phyloP scores from a whole-genome alignment of 192 early-diverging fungal genomes.

The Coemansia sp. region DNA sequence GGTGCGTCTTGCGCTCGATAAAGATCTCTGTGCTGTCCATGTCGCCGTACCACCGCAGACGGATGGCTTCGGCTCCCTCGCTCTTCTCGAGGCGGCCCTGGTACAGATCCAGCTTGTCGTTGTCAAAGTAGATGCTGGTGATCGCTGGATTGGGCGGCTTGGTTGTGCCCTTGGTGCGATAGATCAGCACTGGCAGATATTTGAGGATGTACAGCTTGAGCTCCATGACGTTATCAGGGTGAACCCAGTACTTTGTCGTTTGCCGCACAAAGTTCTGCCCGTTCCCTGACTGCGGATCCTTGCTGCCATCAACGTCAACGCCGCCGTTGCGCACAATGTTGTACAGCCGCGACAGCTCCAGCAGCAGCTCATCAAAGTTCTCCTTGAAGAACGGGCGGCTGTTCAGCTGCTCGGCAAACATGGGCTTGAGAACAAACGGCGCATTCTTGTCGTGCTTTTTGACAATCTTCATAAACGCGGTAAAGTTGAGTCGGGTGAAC shows the following conservation, averaged over 20 bases:
- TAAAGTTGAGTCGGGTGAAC: slow-evolving; percentile 78
- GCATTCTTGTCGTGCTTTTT: slow-evolving; percentile 99
- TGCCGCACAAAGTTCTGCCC: slow-evolving; percentile 75
- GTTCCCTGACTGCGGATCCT: slow-evolving; percentile 50
- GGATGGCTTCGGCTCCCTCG: slow-evolving; percentile 86
- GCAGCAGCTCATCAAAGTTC: slow-evolving; percentile 81
- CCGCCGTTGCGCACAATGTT: slow-evolving; percentile 75
- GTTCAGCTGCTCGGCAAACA: slow-evolving; percentile 82
- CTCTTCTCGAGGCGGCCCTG: slow-evolving; percentile 81
- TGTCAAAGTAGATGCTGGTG: slow-evolving; percentile 92
- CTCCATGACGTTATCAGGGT: slow-evolving; percentile 91
- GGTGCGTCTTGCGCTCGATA: slow-evolving; percentile 97
- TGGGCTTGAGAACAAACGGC: slow-evolving; percentile 70
- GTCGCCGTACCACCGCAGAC: slow-evolving; percentile 93
- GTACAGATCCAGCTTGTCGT: slow-evolving; percentile 85
- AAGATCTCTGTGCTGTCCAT: slow-evolving; percentile 86
- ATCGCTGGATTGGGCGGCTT: slow-evolving; percentile 81
- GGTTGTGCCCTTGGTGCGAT: slow-evolving; percentile 71
- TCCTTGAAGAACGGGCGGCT: slow-evolving; percentile 80
- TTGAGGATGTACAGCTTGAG: slow-evolving; percentile 89
- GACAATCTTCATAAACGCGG: slow-evolving; percentile 87
- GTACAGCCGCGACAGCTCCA: slow-evolving; percentile 81
- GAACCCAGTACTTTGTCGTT: slow-evolving; percentile 95
- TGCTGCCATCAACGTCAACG: slow-evolving; percentile 53
- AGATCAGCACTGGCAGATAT: slow-evolving; percentile 87